Percentiles rank a stretch among this genome's conserved stretches.
These are phyloP conservation scores for Scortechinia acanthostroma DNA, from an alignment of 2,329 filamentous ascomycete genomes.

Conservation along the genomic window DNA sequence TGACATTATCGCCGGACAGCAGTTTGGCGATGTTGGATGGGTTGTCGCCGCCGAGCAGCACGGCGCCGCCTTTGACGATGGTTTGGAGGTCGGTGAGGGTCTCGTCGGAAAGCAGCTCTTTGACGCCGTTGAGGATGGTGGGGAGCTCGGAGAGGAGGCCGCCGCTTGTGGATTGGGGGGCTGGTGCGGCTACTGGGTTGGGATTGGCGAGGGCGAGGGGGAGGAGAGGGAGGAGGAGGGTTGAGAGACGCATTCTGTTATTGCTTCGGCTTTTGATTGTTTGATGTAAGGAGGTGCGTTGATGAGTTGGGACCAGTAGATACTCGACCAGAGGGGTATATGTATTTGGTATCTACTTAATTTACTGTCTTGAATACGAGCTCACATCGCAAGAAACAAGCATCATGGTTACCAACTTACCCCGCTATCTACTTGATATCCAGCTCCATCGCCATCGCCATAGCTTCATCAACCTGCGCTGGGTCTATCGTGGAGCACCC, in stretches of 20 bases:
- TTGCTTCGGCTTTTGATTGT: too few relatives aligned
- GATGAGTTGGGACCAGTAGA: too few relatives aligned
- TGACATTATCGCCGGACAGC: slow-evolving; percentile 11
- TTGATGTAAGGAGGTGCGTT: too few relatives aligned
- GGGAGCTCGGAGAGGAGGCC: slow-evolving; percentile 14
- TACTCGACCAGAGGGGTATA: too few relatives aligned
- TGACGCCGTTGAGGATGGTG: slow-evolving; percentile 12
- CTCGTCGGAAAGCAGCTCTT: slow-evolving; percentile 13
- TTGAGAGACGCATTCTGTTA: neutral
- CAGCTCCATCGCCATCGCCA: too few relatives aligned
- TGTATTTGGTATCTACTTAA: too few relatives aligned
- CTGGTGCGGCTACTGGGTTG: slow-evolving; percentile 11
- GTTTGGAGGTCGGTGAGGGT: slow-evolving; percentile 5
- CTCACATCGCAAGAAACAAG: too few relatives aligned
- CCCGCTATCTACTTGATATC: too few relatives aligned
- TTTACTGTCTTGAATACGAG: too few relatives aligned
- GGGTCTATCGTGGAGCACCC: too few relatives aligned
- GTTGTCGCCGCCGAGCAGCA: slow-evolving; percentile 13
- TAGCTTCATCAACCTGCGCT: too few relatives aligned
- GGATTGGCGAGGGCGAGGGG: slow-evolving; percentile 5
- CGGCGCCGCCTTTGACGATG: slow-evolving; percentile 6
- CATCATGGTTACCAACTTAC: too few relatives aligned
- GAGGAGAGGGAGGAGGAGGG: neutral
- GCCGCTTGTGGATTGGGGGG: slow-evolving; percentile 10
- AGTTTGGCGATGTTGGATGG: slow-evolving; percentile 16